Percentiles rank a stretch among this genome's conserved stretches.
Conservation (phyloP, 768 basidiomycete species). For the Fibroporia radiculosa region DNA sequence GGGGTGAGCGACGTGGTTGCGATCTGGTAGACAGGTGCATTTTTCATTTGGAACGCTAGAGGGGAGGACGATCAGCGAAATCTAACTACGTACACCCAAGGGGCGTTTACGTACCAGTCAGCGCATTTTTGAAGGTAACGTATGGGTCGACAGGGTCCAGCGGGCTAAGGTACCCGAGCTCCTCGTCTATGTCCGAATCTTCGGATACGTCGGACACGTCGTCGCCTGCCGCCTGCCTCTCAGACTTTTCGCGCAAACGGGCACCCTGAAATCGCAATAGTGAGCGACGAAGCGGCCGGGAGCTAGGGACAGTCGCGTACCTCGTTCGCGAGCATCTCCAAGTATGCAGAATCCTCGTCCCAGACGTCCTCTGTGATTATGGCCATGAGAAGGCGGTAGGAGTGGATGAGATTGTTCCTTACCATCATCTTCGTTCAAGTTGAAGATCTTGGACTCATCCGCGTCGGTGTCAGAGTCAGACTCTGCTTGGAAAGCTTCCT, state of each 20-base stretch:
- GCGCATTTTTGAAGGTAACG: slow-evolving; percentile 65
- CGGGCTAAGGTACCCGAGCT: slow-evolving; percentile 79
- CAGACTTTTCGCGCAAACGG: slow-evolving; percentile 59
- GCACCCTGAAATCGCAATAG: slow-evolving; percentile 40
- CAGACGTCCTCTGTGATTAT: slow-evolving; percentile 66
- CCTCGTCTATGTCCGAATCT: slow-evolving; percentile 60
- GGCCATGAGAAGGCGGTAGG: not conserved
- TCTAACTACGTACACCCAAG: not conserved
- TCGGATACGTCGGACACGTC: slow-evolving; percentile 30
- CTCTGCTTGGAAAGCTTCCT: slow-evolving; percentile 38
- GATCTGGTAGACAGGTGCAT: slow-evolving; percentile 57
- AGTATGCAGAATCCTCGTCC: slow-evolving; percentile 84
- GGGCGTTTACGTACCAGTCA: slow-evolving; percentile 49
- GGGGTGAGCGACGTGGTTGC: slow-evolving; percentile 64
- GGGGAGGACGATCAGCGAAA: not conserved
- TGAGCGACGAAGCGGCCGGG: not conserved
- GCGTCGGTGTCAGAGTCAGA: slow-evolving; percentile 36
- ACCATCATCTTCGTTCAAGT: slow-evolving; percentile 66
- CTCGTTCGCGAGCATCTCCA: slow-evolving; percentile 81
- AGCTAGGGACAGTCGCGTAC: slow-evolving; percentile 28
- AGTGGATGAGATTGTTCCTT: slow-evolving; percentile 4
- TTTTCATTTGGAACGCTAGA: slow-evolving; percentile 71
- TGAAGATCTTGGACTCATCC: slow-evolving; percentile 45
- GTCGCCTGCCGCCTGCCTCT: slow-evolving; percentile 29
- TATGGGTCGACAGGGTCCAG: slow-evolving; percentile 78